Evolutionary conservation across 2,329 filamentous ascomycete species (phyloP).

Genomic region (Ceratocystis cubensis): DNA sequence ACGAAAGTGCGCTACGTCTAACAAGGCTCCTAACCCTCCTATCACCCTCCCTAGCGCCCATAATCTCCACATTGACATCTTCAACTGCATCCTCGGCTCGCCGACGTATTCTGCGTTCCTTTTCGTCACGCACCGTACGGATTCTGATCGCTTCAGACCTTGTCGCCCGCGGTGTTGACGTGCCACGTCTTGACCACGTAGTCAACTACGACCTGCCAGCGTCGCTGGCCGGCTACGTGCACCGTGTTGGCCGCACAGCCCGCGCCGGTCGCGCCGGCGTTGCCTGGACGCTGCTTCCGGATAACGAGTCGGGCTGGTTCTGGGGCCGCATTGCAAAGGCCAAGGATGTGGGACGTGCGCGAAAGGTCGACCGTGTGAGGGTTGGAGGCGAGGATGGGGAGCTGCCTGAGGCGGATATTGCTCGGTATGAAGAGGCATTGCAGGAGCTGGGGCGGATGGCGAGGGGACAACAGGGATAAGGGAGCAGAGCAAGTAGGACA

Average conservation of each 20-base stretch:
- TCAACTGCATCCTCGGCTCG: conserved; percentile 61
- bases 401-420: conserved; percentile 37
- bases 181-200: conserved; percentile 66
- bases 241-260: conserved; percentile 83
- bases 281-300: conserved; percentile 77
- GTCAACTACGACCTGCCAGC: conserved; percentile 88
- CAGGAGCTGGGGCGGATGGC: conserved; percentile 52
- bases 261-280: conserved; percentile 62
- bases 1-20: conserved; percentile 77
- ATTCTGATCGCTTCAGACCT: conserved; percentile 85
- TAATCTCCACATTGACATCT: conserved; percentile 61
- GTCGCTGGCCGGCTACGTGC: conserved; percentile 72
- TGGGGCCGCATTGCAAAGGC: conserved; percentile 65
- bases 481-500: too few species aligned
- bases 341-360: conserved; percentile 34
- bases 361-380: conserved; percentile 37
- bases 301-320: conserved; percentile 82
- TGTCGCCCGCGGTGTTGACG: conserved; percentile 81
- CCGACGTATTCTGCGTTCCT: conserved; percentile 54
- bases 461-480: neutral
- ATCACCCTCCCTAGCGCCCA: conserved; percentile 41
- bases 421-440: conserved; percentile 44
- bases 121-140: conserved; percentile 53
- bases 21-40: conserved; percentile 63
- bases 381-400: conserved; percentile 28